Percentiles rank a stretch among this genome's conserved stretches.
Evolutionary conservation across 164 flowering plant genomes (phyloP).

Genomic region (Magnolia sinica): DNA sequence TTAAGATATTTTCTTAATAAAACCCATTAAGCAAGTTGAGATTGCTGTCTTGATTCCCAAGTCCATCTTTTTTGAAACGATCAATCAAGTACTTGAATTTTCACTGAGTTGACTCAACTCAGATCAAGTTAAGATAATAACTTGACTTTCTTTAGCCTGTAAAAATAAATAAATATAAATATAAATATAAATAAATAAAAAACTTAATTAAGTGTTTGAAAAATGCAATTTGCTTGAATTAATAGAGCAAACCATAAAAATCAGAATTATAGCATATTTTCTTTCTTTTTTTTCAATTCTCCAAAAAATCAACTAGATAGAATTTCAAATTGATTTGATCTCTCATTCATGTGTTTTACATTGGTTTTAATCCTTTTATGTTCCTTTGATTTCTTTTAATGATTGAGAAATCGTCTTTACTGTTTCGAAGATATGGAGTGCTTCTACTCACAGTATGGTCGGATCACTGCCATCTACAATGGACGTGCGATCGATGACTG

Average conservation of each 20-base stretch:
- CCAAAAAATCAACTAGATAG: background rate
- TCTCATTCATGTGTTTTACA: background rate
- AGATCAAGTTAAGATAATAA: too few species aligned
- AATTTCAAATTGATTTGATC: background rate
- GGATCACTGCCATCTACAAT: conserved; percentile 46
- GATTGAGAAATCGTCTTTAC: conserved; percentile 4
- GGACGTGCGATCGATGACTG: conserved; percentile 53
- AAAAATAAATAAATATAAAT: too few species aligned
- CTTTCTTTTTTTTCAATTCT: too few species aligned
- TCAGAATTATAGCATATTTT: too few species aligned
- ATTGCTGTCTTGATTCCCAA: background rate
- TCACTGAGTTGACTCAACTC: too few species aligned
- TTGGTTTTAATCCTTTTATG: background rate
- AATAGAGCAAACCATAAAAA: background rate
- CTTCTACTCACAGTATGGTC: conserved; percentile 39
- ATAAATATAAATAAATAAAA: too few species aligned
- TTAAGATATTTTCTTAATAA: background rate
- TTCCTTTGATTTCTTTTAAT: background rate
- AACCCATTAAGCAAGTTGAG: background rate
- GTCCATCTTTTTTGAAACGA: background rate
- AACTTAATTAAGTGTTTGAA: background rate
- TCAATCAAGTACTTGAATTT: too few species aligned
- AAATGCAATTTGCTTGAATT: too few species aligned
- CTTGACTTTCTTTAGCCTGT: background rate
- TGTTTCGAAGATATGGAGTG: conserved; percentile 54